phyloP scores from a whole-genome alignment of 805 yeast genomes.

The Kuraishia capsulata region DNA sequence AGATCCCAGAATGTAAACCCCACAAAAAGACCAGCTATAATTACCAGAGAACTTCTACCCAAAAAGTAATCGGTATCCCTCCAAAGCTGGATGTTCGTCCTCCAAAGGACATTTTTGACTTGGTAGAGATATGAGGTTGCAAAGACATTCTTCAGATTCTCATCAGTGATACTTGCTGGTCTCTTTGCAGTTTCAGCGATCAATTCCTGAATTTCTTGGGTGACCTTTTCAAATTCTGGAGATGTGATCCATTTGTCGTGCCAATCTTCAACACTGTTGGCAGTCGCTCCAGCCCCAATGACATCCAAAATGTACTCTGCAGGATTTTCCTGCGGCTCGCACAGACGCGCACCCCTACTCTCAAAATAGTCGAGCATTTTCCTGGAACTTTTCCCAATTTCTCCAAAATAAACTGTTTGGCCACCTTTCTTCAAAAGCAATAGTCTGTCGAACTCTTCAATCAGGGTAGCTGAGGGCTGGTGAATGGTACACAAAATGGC shows the following conservation, averaged over 20 bases:
- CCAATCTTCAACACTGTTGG: constrained; percentile 51
- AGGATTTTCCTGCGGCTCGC: constrained; percentile 55
- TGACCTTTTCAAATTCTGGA: constrained; percentile 17
- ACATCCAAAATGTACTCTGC: constrained; percentile 69
- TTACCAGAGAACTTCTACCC: constrained; percentile 41
- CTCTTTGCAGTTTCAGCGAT: constrained; percentile 11
- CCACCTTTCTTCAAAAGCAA: constrained; percentile 42
- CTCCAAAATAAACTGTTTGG: constrained; percentile 44
- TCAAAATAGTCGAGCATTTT: constrained; percentile 38
- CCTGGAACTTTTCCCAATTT: constrained; percentile 35
- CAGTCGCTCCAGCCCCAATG: constrained; percentile 79
- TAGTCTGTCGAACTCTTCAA: constrained; percentile 32
- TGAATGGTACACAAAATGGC: constrained; percentile 52
- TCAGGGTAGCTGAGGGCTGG: constrained; percentile 39
- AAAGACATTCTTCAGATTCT: constrained; percentile 10
- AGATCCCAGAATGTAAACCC: constrained; percentile 67
- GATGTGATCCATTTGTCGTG: constrained; percentile 47
- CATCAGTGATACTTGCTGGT: constrained; percentile 5
- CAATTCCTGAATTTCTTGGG: constrained; percentile 20
- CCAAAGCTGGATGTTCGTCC: constrained; percentile 40
- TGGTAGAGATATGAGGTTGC: constrained; percentile 37
- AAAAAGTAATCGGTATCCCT: constrained; percentile 55
- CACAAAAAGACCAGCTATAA: constrained; percentile 48
- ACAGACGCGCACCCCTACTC: constrained; percentile 52
- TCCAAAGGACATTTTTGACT: constrained; percentile 26